Conservation (phyloP, 2,329 filamentous ascomycete genomes). For the Ceratocystis alfenasii region DNA sequence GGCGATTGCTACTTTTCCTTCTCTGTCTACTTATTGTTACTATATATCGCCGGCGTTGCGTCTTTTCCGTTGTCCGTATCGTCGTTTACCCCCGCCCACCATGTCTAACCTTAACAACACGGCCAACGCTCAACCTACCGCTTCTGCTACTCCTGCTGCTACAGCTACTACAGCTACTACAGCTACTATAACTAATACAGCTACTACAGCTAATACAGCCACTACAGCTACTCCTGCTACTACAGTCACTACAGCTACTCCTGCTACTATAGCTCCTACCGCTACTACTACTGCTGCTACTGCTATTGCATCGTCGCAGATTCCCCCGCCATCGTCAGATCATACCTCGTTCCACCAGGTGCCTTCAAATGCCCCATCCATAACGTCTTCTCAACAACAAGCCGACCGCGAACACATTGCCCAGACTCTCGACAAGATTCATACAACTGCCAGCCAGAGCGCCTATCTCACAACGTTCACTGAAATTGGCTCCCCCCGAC, state of each 20-base stretch:
- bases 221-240: too few relatives aligned
- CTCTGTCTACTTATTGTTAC: background rate
- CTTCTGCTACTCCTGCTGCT: background rate
- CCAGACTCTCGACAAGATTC: conserved; percentile 73
- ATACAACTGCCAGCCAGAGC: conserved; percentile 75
- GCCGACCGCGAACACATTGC: conserved; percentile 61
- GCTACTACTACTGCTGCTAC: background rate
- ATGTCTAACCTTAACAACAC: background rate
- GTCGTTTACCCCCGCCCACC: conserved; percentile 5
- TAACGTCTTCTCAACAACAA: conserved; percentile 29
- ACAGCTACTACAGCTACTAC: background rate
- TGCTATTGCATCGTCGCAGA: background rate
- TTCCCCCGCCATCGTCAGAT: conserved; percentile 24
- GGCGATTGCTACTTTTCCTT: background rate
- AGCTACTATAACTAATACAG: too few relatives aligned
- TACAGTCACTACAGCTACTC: too few relatives aligned
- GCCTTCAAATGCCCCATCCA: conserved; percentile 36
- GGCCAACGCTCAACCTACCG: too few relatives aligned
- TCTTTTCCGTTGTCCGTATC: background rate
- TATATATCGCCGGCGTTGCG: background rate
- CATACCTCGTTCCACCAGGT: conserved; percentile 29
- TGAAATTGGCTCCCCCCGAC: conserved; percentile 67
- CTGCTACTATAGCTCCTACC: too few relatives aligned
- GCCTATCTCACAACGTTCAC: conserved; percentile 85
- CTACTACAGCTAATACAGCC: too few relatives aligned